Base-by-base conservation (phyloP, 257 asterid species). In the Salvia splendens region DNA sequence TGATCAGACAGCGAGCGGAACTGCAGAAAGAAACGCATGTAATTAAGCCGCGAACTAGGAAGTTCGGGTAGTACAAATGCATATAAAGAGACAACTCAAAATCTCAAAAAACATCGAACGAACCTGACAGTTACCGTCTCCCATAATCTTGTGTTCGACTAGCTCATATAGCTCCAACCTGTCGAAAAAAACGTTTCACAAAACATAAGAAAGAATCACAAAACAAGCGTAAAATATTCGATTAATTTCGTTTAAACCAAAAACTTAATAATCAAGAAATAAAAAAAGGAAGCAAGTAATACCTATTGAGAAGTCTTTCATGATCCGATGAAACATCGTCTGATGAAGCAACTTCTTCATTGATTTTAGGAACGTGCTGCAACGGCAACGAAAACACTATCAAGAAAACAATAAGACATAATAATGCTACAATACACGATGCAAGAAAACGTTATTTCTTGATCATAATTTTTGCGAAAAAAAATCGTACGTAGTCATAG, bases 61-160 rank as follows among this genome's bases (percentile, higher is more conserved):
- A 43, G 33, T 28, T 8, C n/a, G 9, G 40, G 16, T 38, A 54
- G 4, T 41, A 32, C 64, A 41, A 63, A 55, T 1, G 36, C 54
- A 42, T 43, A 41, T 0, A 10, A 54, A 55, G 12, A 15, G 12
- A 49, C 56, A 70, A 70, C 51, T 59, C 17, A 40, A 47, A 48
- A 47, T 59, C 49, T 41, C 41, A 6, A 38, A 10, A 32, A 40
- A 28, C 36, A 5, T 12, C 54, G 67, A 66, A 76, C 88, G 65
- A 73, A 91, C 97, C 97, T 91, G 97, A 62, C 97, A 88, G 71
- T 91, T 91, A 55, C 97, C 97, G 72, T 91, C 97, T 78, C 97
- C 97, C 24, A 83, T 73, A 67, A 91, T 83, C 78, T 91, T 86
- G 64, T 82, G 89, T 79, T 91, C 97, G 47, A 74, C 85, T 42